phyloP scores from a whole-genome alignment of 108 stramenopile species.

The Nitzschia inconspicua region DNA sequence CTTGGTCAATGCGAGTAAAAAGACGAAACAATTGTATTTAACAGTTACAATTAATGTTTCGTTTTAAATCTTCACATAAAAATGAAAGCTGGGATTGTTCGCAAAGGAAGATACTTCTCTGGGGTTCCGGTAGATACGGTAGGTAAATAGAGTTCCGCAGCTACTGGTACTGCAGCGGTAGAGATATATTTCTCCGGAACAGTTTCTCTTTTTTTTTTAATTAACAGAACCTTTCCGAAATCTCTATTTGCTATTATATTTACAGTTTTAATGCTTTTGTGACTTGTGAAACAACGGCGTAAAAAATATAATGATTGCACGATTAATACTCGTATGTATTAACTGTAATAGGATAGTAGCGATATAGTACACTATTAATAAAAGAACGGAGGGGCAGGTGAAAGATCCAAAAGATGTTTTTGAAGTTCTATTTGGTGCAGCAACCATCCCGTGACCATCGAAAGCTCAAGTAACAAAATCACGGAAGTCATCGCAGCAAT shows the following conservation, averaged over 20 bases:
- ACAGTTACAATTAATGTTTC: too few species aligned
- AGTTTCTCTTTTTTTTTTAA: too few species aligned
- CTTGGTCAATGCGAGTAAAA: too few species aligned
- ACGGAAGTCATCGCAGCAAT: neutral
- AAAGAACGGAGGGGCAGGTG: neutral
- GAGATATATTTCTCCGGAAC: too few species aligned
- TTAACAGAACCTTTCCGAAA: too few species aligned
- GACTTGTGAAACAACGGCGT: neutral
- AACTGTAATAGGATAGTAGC: neutral
- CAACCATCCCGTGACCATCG: neutral
- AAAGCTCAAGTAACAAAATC: neutral
- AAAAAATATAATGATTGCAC: neutral
- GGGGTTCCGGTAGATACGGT: too few species aligned
- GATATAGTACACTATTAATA: neutral
- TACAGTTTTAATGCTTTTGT: neutral
- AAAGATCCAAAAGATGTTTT: neutral
- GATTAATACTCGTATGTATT: neutral
- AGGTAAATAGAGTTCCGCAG: too few species aligned
- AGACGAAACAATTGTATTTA: too few species aligned
- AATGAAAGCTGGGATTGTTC: neutral
- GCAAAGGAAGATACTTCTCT: neutral
- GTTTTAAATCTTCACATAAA: too few species aligned
- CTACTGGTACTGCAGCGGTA: too few species aligned
- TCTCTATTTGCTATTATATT: too few species aligned
- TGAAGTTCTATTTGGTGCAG: neutral